These are phyloP conservation scores for Pyrus bretschneideri DNA, from an alignment of 306 rosid species.

Conservation along the genomic window DNA sequence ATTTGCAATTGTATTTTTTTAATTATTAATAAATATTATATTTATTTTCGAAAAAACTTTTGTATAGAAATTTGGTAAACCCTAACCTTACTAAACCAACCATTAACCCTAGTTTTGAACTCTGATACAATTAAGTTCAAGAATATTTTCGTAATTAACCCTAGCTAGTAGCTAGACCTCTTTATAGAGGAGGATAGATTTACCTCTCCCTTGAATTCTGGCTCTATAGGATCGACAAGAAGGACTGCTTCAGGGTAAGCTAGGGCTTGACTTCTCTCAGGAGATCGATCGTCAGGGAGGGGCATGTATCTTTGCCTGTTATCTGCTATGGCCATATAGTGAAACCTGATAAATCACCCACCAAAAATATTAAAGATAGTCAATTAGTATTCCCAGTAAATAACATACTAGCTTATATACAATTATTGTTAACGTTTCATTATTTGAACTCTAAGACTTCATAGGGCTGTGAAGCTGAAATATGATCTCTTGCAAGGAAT, in stretches of 20 bases:
- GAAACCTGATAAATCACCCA: conserved; percentile 45
- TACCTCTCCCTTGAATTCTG: conserved; percentile 74
- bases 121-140: no score
- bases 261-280: conserved; percentile 43
- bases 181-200: not conserved
- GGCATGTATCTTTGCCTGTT: conserved; percentile 85
- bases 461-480: no score
- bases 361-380: not conserved
- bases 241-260: conserved; percentile 74
- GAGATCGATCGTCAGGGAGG: conserved; percentile 64
- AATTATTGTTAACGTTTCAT: no score
- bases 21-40: not conserved
- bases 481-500: no score
- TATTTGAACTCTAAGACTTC: no score
- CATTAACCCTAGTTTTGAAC: no score
- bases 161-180: not conserved
- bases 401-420: no score
- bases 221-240: conserved; percentile 67
- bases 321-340: conserved; percentile 69
- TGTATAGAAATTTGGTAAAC: not conserved
- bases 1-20: not conserved
- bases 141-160: no score
- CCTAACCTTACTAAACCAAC: no score
- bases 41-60: not conserved
- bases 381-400: no score